These are phyloP conservation scores for Boletus patriciae DNA, from an alignment of 768 basidiomycete genomes.

Conservation along the genomic window DNA sequence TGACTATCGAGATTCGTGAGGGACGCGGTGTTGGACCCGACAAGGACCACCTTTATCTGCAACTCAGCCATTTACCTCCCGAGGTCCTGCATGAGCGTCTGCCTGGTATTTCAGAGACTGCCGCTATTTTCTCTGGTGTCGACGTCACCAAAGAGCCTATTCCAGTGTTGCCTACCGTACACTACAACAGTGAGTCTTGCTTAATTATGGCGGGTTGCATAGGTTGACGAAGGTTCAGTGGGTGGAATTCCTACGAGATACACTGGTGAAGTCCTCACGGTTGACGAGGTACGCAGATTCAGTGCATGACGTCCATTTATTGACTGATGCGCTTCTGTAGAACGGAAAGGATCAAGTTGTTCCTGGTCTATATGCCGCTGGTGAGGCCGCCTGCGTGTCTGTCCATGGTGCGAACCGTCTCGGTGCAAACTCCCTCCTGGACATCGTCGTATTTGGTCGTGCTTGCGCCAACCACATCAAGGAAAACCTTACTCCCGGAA, in stretches of 20 bases:
- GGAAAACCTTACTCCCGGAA: slow-evolving; percentile 85
- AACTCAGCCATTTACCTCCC: slow-evolving; percentile 94
- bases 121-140: slow-evolving; percentile 97
- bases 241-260: slow-evolving; percentile 99
- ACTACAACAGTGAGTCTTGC: slow-evolving; percentile 86
- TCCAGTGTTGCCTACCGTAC: slow-evolving; percentile 96
- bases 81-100: slow-evolving; percentile 95
- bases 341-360: slow-evolving; percentile 92
- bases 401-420: slow-evolving; percentile 99
- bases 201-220: not conserved
- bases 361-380: slow-evolving; percentile 96
- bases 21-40: slow-evolving; percentile 98
- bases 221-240: slow-evolving; percentile 52
- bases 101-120: slow-evolving; percentile 99
- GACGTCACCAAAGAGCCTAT: slow-evolving; percentile 99
- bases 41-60: slow-evolving; percentile 95
- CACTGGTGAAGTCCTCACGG: slow-evolving; percentile 94
- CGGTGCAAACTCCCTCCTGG: slow-evolving; percentile 97
- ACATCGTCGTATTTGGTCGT: slow-evolving; percentile 99
- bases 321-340: slow-evolving; percentile 24
- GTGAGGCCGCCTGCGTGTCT: slow-evolving; percentile 98
- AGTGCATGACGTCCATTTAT: not conserved
- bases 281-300: slow-evolving; percentile 53
- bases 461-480: slow-evolving; percentile 98
- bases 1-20: slow-evolving; percentile 98